Conservation (phyloP, 2,329 filamentous ascomycete genomes). For the Aureobasidium sp. region DNA sequence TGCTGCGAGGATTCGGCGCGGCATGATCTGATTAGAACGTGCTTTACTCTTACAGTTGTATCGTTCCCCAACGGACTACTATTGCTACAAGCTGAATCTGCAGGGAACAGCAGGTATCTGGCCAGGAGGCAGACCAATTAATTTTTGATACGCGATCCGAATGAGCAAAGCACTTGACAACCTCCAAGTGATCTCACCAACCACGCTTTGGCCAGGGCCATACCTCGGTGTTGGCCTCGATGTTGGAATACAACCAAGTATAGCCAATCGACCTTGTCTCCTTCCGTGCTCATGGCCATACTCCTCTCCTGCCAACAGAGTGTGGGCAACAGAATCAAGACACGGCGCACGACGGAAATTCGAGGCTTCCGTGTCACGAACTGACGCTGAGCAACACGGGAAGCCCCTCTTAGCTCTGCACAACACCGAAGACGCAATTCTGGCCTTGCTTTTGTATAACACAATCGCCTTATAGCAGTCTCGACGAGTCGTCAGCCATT, state of each 20-base stretch:
- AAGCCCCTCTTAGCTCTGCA: conserved; percentile 12
- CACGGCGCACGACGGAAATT: conserved; percentile 14
- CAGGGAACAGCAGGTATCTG: not conserved
- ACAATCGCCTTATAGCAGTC: conserved; percentile 5
- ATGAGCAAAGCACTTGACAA: not conserved
- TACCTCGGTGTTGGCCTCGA: conserved; percentile 4
- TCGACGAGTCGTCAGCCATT: not conserved
- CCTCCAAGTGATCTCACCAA: not conserved
- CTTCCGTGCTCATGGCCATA: conserved; percentile 1
- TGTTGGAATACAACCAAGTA: not conserved
- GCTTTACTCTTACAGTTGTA: not conserved
- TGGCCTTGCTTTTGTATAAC: conserved; percentile 9
- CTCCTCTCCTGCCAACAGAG: not conserved
- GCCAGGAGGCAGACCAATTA: not conserved
- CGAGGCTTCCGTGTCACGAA: conserved; percentile 15
- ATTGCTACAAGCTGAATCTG: not conserved
- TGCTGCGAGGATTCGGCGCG: conserved; percentile 5
- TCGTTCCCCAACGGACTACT: not conserved
- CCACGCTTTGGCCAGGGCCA: not conserved
- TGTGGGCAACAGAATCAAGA: not conserved
- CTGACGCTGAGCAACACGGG: conserved; percentile 10
- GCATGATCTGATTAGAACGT: conserved; percentile 10
- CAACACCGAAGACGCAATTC: conserved; percentile 13
- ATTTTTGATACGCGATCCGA: not conserved
- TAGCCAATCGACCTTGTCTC: conserved; percentile 14